Evolutionary conservation across 495 filamentous ascomycete species (phyloP).

Genomic region (Alectoria sarmentosa): DNA sequence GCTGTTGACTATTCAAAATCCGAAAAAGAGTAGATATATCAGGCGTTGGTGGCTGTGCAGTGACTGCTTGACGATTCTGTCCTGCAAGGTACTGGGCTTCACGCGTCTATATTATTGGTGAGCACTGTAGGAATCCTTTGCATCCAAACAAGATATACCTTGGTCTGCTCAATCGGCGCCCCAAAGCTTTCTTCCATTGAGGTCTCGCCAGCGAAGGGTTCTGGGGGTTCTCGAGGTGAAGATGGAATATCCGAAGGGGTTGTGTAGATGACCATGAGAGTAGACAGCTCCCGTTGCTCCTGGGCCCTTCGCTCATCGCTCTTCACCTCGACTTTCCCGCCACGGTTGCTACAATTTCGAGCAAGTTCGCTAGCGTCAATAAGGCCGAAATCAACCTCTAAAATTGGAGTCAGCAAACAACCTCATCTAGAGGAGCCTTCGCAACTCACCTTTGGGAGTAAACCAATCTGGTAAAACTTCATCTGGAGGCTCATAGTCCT

Average conservation of each 20-base stretch:
- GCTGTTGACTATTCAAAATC: constrained; percentile 36
- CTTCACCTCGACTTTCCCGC: constrained; percentile 49
- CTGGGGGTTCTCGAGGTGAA: constrained; percentile 64
- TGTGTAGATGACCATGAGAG: constrained; percentile 77
- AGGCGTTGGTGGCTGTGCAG: constrained; percentile 31
- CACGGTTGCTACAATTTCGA: constrained; percentile 54
- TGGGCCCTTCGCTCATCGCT: constrained; percentile 63
- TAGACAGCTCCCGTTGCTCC: constrained; percentile 64
- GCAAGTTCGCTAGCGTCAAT: constrained; percentile 46
- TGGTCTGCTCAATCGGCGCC: constrained; percentile 38
- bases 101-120: constrained; percentile 32
- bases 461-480: constrained; percentile 41
- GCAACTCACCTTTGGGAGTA: constrained; percentile 36
- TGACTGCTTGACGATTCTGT: constrained; percentile 34
- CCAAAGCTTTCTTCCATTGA: constrained; percentile 42
- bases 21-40: constrained; percentile 44
- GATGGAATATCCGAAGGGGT: constrained; percentile 66
- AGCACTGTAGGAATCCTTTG: neutral
- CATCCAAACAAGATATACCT: constrained; percentile 33
- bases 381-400: constrained; percentile 48
- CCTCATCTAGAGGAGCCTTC: neutral
- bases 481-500: constrained; percentile 47
- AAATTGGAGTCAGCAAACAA: constrained; percentile 29
- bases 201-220: constrained; percentile 32
- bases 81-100: constrained; percentile 40